Percentiles rank a stretch among this genome's conserved stretches.
Evolutionary conservation across 2,329 filamentous ascomycete species (phyloP).

Genomic region (Leptographium flavum): DNA sequence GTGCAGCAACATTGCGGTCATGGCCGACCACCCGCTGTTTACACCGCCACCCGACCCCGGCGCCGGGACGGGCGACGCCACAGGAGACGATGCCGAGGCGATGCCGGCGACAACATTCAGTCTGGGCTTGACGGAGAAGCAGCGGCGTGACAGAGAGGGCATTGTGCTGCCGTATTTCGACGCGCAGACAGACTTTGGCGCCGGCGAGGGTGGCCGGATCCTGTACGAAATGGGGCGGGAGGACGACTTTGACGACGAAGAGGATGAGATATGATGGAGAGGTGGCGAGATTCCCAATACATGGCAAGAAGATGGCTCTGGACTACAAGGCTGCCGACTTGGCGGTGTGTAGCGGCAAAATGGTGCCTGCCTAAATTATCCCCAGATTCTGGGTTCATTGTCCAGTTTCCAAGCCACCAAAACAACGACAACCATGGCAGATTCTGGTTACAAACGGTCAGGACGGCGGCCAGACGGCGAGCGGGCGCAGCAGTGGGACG

Average conservation of each 20-base stretch:
- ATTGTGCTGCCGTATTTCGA: constrained; percentile 94
- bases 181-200: constrained; percentile 67
- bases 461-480: constrained; percentile 8
- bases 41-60: constrained; percentile 28
- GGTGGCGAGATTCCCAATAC: not conserved
- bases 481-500: not conserved
- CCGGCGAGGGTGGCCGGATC: constrained; percentile 81
- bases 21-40: constrained; percentile 67
- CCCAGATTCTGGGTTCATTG: too few species aligned
- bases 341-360: not conserved
- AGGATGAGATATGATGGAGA: constrained; percentile 87
- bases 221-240: constrained; percentile 93
- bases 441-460: constrained; percentile 7
- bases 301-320: not conserved
- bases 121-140: constrained; percentile 77
- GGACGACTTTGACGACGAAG: constrained; percentile 59
- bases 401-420: not conserved
- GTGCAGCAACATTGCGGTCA: constrained; percentile 33
- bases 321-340: too few species aligned
- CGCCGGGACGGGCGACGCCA: constrained; percentile 17
- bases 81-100: constrained; percentile 26
- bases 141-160: constrained; percentile 70
- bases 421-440: constrained; percentile 4
- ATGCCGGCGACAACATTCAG: constrained; percentile 68
- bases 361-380: too few species aligned